phyloP scores from a whole-genome alignment of 208 protist genomes.

The Plasmodiophora brassicae region DNA sequence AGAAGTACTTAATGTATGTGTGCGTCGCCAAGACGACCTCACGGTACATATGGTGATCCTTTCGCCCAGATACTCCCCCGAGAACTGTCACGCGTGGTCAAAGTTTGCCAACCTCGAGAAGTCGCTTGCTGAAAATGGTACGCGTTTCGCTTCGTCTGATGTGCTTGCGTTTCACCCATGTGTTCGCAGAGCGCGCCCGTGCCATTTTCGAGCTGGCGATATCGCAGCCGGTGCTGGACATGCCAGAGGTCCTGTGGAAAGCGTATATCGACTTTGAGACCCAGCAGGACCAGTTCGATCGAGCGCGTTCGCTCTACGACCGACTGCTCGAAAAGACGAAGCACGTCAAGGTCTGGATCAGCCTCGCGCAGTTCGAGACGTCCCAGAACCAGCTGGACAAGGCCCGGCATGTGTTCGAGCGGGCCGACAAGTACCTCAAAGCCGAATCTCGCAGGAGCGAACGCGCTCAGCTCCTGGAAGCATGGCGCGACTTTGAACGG shows the following conservation, averaged over 20 bases:
- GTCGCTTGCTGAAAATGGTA: conserved; percentile 42
- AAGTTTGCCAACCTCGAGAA: conserved; percentile 67
- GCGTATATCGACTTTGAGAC: conserved; percentile 76
- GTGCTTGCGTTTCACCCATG: neutral
- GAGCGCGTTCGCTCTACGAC: conserved; percentile 62
- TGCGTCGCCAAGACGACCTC: neutral
- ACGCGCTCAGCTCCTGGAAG: conserved; percentile 31
- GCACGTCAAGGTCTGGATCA: conserved; percentile 64
- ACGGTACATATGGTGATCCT: neutral
- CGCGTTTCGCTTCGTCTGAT: neutral
- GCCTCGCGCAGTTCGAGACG: conserved; percentile 37
- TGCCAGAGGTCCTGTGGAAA: conserved; percentile 79
- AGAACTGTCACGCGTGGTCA: conserved; percentile 67
- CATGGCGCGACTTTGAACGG: conserved; percentile 33
- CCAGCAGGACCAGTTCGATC: conserved; percentile 34
- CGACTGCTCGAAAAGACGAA: conserved; percentile 67
- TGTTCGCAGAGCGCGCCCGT: conserved; percentile 66
- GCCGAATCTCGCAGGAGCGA: neutral
- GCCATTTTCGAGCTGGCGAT: conserved; percentile 74
- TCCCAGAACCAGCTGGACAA: conserved; percentile 9
- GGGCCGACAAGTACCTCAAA: conserved; percentile 32
- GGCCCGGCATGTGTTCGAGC: conserved; percentile 31
- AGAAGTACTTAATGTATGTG: conserved; percentile 67
- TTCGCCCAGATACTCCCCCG: conserved; percentile 47
- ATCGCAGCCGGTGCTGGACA: conserved; percentile 69